Conservation (phyloP, 164 flowering plant genomes). For the Kalanchoe fedtschenkoi region DNA sequence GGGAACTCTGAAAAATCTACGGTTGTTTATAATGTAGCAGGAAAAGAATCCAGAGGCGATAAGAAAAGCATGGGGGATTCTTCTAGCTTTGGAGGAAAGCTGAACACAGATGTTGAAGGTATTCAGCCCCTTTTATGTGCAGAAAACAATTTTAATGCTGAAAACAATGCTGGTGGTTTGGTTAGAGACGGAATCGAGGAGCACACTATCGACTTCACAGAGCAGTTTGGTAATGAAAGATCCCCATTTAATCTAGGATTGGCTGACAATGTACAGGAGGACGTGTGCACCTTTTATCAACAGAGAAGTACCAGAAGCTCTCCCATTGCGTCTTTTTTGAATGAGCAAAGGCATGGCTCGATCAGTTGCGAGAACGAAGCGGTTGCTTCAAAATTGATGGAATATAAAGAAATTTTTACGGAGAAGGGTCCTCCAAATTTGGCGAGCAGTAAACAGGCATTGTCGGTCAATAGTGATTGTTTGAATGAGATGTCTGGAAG, state of each 20-base stretch:
- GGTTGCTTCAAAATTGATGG: not conserved
- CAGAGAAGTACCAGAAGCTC: conserved; percentile 7
- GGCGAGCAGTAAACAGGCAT: conserved; percentile 6
- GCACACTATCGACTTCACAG: not conserved
- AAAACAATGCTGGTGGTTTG: conserved; percentile 7
- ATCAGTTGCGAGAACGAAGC: not conserved
- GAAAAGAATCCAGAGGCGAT: not conserved
- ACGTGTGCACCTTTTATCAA: conserved; percentile 1
- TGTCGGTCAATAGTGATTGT: not conserved
- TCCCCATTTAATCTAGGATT: not conserved
- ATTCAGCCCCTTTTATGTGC: conserved; percentile 6
- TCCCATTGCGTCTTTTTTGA: not conserved
- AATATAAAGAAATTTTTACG: conserved; percentile 5
- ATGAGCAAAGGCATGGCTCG: conserved; percentile 4
- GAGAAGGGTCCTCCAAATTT: conserved; percentile 4
- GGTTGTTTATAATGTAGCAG: not conserved
- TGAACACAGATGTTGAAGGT: conserved; percentile 12
- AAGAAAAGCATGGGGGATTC: conserved; percentile 5
- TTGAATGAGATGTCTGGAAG: not conserved
- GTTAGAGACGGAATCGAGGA: conserved; percentile 1
- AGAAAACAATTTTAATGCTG: not conserved
- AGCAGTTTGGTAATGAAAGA: conserved; percentile 4
- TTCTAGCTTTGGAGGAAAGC: conserved; percentile 7
- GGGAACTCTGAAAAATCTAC: conserved; percentile 5
- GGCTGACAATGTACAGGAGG: not conserved